Conservation (phyloP, 208 protist genomes). For the Leishmania turanica region DNA sequence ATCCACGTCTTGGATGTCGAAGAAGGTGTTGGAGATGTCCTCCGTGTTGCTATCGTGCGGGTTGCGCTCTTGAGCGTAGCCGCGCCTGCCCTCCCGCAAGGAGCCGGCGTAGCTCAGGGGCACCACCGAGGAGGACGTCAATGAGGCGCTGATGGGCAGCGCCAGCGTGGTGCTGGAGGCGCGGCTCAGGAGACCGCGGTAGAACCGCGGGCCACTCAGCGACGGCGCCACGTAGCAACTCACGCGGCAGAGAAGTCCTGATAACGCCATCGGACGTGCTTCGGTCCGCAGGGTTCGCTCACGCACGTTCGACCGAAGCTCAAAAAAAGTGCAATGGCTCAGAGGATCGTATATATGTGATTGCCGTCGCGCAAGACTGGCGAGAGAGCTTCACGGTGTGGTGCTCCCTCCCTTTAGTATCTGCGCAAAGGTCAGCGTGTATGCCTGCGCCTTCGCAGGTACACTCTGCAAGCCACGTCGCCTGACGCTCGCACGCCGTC, state of each 20-base stretch:
- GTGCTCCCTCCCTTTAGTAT: neutral
- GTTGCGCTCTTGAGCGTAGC: conserved; percentile 19
- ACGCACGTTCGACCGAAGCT: neutral
- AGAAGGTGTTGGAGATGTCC: conserved; percentile 41
- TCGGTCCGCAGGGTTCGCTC: neutral
- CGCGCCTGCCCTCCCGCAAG: neutral
- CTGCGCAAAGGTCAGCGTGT: neutral
- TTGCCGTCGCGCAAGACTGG: neutral
- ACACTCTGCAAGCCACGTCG: neutral
- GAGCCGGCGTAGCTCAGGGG: neutral
- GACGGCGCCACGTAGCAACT: conserved; percentile 2
- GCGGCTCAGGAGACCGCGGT: neutral
- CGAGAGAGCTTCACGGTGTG: neutral
- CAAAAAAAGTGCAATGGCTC: neutral
- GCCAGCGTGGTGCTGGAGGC: neutral
- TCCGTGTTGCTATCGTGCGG: conserved; percentile 30
- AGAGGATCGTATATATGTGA: neutral
- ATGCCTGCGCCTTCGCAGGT: neutral
- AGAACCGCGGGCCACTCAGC: conserved; percentile 1
- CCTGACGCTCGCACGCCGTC: neutral
- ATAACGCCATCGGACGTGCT: neutral
- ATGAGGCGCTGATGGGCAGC: neutral
- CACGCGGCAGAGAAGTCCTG: conserved; percentile 7
- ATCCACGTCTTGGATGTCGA: conserved; percentile 83
- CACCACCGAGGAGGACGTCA: neutral